A percentile compares a stretch with the other conserved stretches of the same genome.
Conservation (phyloP, 306 rosid genomes). For the Malus orientalis region DNA sequence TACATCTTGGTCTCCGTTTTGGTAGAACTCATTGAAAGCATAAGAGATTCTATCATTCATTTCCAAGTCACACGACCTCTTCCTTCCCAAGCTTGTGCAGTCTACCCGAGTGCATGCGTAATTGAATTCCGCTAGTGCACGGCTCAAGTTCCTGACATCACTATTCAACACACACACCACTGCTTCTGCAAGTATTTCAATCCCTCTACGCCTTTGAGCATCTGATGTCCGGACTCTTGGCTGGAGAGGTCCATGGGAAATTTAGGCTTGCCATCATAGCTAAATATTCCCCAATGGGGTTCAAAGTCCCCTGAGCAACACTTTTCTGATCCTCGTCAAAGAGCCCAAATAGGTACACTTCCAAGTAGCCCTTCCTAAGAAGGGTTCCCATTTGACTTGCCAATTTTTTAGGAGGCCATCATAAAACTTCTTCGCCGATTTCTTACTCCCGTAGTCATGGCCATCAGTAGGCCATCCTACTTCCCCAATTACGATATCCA, state of each 20-base stretch:
- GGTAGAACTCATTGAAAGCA: slow-evolving; percentile 64
- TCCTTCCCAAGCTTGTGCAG: slow-evolving; percentile 16
- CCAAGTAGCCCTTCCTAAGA: slow-evolving; percentile 18
- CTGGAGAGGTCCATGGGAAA: slow-evolving; percentile 53
- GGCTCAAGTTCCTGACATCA: slow-evolving; percentile 4
- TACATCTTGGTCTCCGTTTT: slow-evolving; percentile 47
- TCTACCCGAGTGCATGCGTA: neutral
- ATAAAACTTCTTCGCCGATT: slow-evolving; percentile 46
- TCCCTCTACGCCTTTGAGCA: neutral
- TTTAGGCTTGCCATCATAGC: slow-evolving; percentile 52
- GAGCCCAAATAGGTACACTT: slow-evolving; percentile 47
- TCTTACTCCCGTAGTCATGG: no score
- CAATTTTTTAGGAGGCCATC: slow-evolving; percentile 50
- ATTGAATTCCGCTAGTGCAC: neutral
- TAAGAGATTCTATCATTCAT: slow-evolving; percentile 24
- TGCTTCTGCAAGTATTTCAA: neutral
- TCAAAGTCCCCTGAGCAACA: slow-evolving; percentile 51
- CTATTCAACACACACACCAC: slow-evolving; percentile 2
- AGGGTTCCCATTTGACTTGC: slow-evolving; percentile 43
- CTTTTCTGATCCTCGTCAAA: slow-evolving; percentile 60
- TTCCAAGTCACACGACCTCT: slow-evolving; percentile 41
- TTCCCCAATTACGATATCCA: slow-evolving; percentile 56
- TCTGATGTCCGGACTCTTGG: slow-evolving; percentile 5
- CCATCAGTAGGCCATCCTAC: slow-evolving; percentile 93
- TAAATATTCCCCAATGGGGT: slow-evolving; percentile 80